Base-by-base conservation (phyloP, 176 grass and related monocot species). In the Leersia perrieri region DNA sequence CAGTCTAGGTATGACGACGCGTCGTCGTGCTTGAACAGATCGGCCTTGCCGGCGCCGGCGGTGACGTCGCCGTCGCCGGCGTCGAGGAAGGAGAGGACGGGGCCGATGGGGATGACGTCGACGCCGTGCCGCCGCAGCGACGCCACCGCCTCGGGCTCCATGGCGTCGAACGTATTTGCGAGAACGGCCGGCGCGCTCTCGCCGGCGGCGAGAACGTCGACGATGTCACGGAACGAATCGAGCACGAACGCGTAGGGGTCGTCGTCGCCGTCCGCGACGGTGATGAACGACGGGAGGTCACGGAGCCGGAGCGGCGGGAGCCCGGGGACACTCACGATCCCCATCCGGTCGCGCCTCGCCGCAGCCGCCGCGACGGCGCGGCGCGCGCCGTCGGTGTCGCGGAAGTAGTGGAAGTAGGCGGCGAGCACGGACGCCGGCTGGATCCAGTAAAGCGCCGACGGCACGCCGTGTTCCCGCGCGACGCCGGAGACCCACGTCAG, bases 161-260 rank as follows among this genome's bases (percentile, higher is more conserved):
- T 41, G 31, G 77, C 85, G 1, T 97, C 87, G 58, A 88, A 92
- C 26, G 94, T 90, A 82, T 97, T 97, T 53, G 75, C 78, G 72
- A 94, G 81, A 39, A 97, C 67, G 60, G 66, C 82, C 9, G 83
- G 82, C n/a, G n/a, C n/a, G 11, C 71, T 80, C 55, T 62, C 60
- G 2, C 65, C 49, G 49, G 23, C 39, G 5, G 16, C 3, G 41
- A 92, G 66, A 11, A 0, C 34, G 18, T 73, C 82, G 68, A 95
- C 13, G 55, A 87, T 62, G 18, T 81, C 64, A 26, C 74, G 73
- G 83, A 87, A 76, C 31, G 16, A 1, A 40, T 33, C 33, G 63
- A 73, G 7, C 2, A 92, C 7, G 32, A 64, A 36, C n/a, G 79
- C 66, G 70, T 77, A 83, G 1, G 78, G 74, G 72, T 83, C 41